These are phyloP conservation scores for Huntiella abstrusa DNA, from an alignment of 2,329 filamentous ascomycete species.

Conservation along the genomic window DNA sequence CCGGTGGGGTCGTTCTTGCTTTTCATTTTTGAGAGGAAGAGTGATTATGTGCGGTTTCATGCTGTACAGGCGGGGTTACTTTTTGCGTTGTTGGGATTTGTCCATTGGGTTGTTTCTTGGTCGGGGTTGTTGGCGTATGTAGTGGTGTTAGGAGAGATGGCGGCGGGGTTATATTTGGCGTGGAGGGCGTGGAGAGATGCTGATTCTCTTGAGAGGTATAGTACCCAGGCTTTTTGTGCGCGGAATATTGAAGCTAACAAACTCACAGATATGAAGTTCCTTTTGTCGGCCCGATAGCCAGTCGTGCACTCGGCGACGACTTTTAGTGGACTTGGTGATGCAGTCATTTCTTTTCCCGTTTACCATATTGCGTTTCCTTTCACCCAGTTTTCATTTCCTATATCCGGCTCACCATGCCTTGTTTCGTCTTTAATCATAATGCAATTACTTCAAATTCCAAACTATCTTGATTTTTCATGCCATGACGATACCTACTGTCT, in stretches of 20 bases:
- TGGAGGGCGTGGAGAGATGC: conserved; percentile 72
- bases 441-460: neutral
- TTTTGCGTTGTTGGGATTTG: conserved; percentile 53
- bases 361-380: neutral
- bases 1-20: conserved; percentile 72
- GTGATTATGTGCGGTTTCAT: conserved; percentile 93
- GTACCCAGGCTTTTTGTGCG: conserved; percentile 15
- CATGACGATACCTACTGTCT: neutral
- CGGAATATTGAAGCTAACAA: conserved; percentile 12
- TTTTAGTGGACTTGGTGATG: conserved; percentile 11
- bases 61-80: conserved; percentile 84
- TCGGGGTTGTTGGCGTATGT: conserved; percentile 69
- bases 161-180: conserved; percentile 56
- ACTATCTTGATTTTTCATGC: neutral
- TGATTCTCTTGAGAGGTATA: conserved; percentile 42
- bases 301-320: conserved; percentile 79
- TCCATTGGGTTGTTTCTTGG: conserved; percentile 79
- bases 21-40: conserved; percentile 77
- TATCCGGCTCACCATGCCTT: neutral
- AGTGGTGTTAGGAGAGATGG: conserved; percentile 57
- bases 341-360: neutral
- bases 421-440: neutral
- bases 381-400: neutral
- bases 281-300: conserved; percentile 69
- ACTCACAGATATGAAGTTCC: conserved; percentile 61